phyloP scores from a whole-genome alignment of 805 yeast genomes.

The Metschnikowia proteae region DNA sequence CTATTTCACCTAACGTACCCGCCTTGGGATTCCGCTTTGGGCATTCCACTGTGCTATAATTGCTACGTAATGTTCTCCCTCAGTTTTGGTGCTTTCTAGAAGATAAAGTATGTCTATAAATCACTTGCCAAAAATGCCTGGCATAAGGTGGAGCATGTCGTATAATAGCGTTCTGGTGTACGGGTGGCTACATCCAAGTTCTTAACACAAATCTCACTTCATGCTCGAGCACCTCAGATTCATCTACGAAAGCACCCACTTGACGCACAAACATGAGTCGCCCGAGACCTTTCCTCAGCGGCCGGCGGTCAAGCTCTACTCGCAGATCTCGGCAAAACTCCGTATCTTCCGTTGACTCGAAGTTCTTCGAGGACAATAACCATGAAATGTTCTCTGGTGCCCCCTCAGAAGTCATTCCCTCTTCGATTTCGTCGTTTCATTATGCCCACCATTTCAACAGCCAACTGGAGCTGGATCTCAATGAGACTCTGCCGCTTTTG shows the following conservation, averaged over 20 bases:
- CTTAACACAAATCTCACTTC: not conserved
- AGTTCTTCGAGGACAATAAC: constrained; percentile 52
- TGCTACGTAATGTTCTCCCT: too few species aligned
- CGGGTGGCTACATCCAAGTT: not conserved
- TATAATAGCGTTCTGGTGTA: not conserved
- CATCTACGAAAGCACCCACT: not conserved
- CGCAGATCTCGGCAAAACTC: constrained; percentile 31
- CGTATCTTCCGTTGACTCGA: constrained; percentile 31
- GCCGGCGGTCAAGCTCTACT: constrained; percentile 27
- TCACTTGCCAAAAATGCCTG: too few species aligned
- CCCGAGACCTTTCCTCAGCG: constrained; percentile 13
- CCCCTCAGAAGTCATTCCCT: constrained; percentile 69
- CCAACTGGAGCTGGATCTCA: constrained; percentile 20
- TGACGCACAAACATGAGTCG: not conserved
- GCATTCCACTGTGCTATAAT: too few species aligned
- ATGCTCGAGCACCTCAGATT: not conserved
- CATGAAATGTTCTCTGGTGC: constrained; percentile 77
- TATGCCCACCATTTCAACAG: constrained; percentile 52
- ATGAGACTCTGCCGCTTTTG: constrained; percentile 37
- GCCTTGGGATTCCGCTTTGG: too few species aligned
- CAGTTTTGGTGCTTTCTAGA: too few species aligned
- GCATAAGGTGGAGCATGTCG: too few species aligned
- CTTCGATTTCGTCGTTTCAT: constrained; percentile 74
- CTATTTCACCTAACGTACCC: too few species aligned
- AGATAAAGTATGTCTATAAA: too few species aligned